phyloP scores from a whole-genome alignment of 2,329 filamentous ascomycete species.

The Pseudocercospora fijiensis region DNA sequence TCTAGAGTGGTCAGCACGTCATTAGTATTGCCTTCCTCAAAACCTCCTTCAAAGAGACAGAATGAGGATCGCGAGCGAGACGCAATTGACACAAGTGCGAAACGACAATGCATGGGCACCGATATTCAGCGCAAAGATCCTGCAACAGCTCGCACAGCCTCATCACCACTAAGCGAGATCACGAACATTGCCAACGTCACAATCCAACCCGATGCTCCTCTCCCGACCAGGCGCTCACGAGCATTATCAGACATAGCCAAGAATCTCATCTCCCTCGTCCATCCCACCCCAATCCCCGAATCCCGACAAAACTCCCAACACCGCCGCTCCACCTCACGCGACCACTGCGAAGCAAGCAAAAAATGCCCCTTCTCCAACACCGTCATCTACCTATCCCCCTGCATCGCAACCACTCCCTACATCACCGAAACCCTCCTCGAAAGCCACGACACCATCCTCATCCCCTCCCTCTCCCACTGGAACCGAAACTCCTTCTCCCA shows the following conservation, averaged over 20 bases:
- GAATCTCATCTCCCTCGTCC: constrained; percentile 12
- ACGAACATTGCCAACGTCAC: constrained; percentile 17
- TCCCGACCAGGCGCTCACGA: constrained; percentile 2
- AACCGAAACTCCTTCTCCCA: constrained; percentile 33
- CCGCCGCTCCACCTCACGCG: constrained; percentile 5
- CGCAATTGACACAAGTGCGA: background rate
- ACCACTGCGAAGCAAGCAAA: constrained; percentile 10
- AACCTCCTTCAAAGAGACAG: constrained; percentile 3
- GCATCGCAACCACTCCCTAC: constrained; percentile 34
- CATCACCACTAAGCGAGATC: constrained; percentile 22
- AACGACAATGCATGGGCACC: constrained; percentile 5
- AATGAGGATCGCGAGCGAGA: background rate
- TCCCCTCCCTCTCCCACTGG: constrained; percentile 31
- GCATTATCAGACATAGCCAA: constrained; percentile 10
- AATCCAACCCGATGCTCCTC: background rate
- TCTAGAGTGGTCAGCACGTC: background rate
- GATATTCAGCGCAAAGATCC: background rate
- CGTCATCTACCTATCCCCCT: constrained; percentile 33
- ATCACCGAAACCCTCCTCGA: constrained; percentile 33
- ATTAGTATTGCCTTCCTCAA: background rate
- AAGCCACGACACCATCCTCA: constrained; percentile 23
- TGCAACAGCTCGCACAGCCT: background rate
- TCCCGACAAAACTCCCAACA: constrained; percentile 11
- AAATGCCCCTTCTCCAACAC: constrained; percentile 28
- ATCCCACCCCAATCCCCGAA: background rate